A percentile compares a stretch with the other conserved stretches of the same genome.
Evolutionary conservation across 2,329 filamentous ascomycete species (phyloP).

Genomic region (Ceratocystis diversiconidia): DNA sequence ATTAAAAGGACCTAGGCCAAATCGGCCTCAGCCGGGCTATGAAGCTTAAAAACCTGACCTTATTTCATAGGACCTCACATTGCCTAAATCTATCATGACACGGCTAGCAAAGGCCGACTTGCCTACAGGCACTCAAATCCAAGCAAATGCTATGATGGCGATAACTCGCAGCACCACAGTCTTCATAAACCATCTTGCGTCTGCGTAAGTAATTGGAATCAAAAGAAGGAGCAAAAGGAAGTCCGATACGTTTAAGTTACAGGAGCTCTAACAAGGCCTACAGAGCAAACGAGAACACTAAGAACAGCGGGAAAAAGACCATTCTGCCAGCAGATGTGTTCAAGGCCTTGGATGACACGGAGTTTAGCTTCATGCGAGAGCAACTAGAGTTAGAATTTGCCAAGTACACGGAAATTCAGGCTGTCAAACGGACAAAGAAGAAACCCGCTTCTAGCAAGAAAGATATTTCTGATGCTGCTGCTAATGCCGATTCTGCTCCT

Average conservation of each 20-base stretch:
- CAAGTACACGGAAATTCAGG: slow-evolving; percentile 60
- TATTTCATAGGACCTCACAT: slow-evolving; percentile 48
- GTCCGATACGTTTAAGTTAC: too few species aligned
- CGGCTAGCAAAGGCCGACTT: slow-evolving; percentile 67
- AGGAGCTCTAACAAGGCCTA: background rate
- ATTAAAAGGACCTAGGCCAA: background rate
- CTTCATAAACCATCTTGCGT: slow-evolving; percentile 67
- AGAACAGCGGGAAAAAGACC: slow-evolving; percentile 57
- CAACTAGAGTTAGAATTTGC: slow-evolving; percentile 61
- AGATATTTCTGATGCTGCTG: slow-evolving; percentile 34
- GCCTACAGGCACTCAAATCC: slow-evolving; percentile 68
- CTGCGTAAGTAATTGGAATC: slow-evolving; percentile 42
- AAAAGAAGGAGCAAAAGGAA: background rate
- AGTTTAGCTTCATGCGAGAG: slow-evolving; percentile 56
- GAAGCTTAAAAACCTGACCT: background rate
- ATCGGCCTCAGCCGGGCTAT: background rate
- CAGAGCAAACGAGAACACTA: slow-evolving; percentile 61
- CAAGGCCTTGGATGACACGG: slow-evolving; percentile 60
- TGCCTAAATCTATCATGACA: slow-evolving; percentile 71
- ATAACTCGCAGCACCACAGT: slow-evolving; percentile 71
- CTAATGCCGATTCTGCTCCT: slow-evolving; percentile 26
- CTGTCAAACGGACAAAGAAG: slow-evolving; percentile 60
- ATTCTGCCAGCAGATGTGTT: slow-evolving; percentile 64
- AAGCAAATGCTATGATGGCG: slow-evolving; percentile 66
- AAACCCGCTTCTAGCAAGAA: slow-evolving; percentile 52